Evolutionary conservation across 139 green algal species (phyloP).

Genomic region (Gonium pectorale): DNA sequence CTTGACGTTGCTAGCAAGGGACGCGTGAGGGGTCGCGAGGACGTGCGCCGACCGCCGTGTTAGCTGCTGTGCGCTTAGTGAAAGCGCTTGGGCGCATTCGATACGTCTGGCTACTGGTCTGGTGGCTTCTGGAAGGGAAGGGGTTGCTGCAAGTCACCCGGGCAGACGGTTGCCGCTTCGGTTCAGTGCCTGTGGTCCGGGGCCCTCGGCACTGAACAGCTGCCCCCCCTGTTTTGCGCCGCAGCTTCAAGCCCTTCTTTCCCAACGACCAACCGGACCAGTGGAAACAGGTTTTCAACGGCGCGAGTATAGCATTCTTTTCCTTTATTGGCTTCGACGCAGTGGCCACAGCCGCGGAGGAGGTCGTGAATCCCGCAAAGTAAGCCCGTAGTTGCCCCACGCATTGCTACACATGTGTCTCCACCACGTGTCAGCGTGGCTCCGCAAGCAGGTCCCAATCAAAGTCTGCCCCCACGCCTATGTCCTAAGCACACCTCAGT

Average conservation of each 20-base stretch:
- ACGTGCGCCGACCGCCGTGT: too few relatives aligned
- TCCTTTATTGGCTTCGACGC: conserved; percentile 66
- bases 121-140: too few relatives aligned
- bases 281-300: conserved; percentile 61
- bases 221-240: neutral
- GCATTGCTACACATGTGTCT: too few relatives aligned
- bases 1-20: neutral
- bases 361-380: conserved; percentile 52
- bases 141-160: too few relatives aligned
- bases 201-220: too few relatives aligned
- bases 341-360: conserved; percentile 80
- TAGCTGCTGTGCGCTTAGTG: neutral
- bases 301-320: conserved; percentile 73
- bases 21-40: too few relatives aligned
- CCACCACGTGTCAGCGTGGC: too few relatives aligned
- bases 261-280: neutral
- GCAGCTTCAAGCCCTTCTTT: conserved; percentile 46
- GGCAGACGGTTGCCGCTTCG: too few relatives aligned
- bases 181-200: too few relatives aligned
- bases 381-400: neutral
- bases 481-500: too few relatives aligned
- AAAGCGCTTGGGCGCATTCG: neutral
- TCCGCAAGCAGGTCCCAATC: too few relatives aligned
- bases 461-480: too few relatives aligned
- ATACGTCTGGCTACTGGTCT: neutral